Evolutionary conservation across 306 rosid species (phyloP).

Genomic region (Boehmeria nivea): DNA sequence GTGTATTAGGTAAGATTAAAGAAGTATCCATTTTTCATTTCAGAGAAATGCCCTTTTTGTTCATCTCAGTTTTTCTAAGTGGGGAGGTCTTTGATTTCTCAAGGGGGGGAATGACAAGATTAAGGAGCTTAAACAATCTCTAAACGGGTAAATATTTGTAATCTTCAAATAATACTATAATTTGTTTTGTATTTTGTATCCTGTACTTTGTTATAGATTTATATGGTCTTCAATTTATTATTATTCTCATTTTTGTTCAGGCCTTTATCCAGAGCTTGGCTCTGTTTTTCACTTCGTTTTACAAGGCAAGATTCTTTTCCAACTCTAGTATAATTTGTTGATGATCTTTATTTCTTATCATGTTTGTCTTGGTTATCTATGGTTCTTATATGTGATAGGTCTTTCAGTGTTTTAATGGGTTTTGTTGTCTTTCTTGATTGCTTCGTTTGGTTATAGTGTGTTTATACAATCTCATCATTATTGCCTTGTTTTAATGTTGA

Average conservation of each 20-base stretch:
- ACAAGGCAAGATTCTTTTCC: conserved; percentile 46
- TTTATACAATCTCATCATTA: no score
- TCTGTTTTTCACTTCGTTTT: conserved; percentile 84
- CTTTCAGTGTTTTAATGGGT: not conserved
- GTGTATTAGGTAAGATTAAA: no score
- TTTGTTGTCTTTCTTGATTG: not conserved
- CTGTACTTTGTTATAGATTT: not conserved
- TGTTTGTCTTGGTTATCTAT: no score
- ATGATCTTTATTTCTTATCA: not conserved
- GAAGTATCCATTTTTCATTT: no score
- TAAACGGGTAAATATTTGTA: conserved; percentile 74
- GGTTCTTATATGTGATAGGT: no score
- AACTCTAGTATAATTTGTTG: not conserved
- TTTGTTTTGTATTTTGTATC: no score
- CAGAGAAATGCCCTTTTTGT: no score
- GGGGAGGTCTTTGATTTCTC: conserved; percentile 68
- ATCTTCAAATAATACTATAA: not conserved
- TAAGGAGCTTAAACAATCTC: conserved; percentile 56
- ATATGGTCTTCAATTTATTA: not conserved
- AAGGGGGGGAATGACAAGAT: conserved; percentile 71
- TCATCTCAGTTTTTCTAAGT: no score
- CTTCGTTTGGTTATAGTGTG: not conserved
- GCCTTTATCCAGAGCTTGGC: conserved; percentile 93
- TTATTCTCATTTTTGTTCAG: conserved; percentile 31
- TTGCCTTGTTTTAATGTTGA: no score